A percentile compares a stretch with the other conserved stretches of the same genome.
phyloP scores from a whole-genome alignment of 257 asterid genomes.

The Primulina eburnea region DNA sequence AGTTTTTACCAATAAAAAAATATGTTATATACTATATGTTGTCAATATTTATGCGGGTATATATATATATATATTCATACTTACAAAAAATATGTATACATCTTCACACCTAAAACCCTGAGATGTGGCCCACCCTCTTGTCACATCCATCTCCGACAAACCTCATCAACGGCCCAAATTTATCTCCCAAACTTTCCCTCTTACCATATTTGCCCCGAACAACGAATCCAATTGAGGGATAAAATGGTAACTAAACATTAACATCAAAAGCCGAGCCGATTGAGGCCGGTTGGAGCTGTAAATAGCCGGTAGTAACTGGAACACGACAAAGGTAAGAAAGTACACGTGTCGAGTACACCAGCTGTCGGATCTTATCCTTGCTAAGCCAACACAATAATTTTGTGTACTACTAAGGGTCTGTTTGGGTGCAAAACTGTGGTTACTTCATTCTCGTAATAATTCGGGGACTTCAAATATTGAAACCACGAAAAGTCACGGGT shows the following conservation, averaged over 20 bases:
- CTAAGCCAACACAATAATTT: constrained; percentile 4
- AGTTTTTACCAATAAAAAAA: too few species aligned
- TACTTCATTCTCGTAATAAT: too few species aligned
- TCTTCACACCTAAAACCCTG: neutral
- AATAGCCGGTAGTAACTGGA: constrained; percentile 8
- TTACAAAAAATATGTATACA: too few species aligned
- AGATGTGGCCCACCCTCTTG: constrained; percentile 24
- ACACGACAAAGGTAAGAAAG: constrained; percentile 3
- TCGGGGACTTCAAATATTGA: too few species aligned
- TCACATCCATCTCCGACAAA: constrained; percentile 36
- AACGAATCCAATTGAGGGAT: constrained; percentile 20
- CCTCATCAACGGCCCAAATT: constrained; percentile 30
- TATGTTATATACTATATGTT: too few species aligned
- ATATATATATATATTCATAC: too few species aligned
- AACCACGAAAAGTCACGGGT: too few species aligned
- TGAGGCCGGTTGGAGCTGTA: neutral
- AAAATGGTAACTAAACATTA: neutral
- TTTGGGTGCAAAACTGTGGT: too few species aligned
- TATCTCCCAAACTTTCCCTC: neutral
- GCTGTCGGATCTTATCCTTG: constrained; percentile 25
- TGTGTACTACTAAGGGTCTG: neutral
- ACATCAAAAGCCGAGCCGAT: constrained; percentile 13
- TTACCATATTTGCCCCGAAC: constrained; percentile 24
- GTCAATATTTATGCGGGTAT: too few species aligned
- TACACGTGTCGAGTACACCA: constrained; percentile 29